Conservation (phyloP, 1,284 basidiomycete species). For the Ganoderma leucocontextum region DNA sequence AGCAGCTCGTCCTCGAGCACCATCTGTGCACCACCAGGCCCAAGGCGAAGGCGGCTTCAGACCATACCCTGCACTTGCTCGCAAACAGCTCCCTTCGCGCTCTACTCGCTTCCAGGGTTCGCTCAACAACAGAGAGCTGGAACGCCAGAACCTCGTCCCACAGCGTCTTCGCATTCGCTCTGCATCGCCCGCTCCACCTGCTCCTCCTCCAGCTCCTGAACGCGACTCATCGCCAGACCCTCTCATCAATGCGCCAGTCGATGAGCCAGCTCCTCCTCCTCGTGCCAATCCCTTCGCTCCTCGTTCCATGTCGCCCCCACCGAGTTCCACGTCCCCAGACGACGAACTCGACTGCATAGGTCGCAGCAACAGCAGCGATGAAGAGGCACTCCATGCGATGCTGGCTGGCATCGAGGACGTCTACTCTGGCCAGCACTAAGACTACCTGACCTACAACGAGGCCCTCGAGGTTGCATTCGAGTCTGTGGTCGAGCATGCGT, state of each 20-base stretch:
- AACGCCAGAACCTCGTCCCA: conserved; percentile 13
- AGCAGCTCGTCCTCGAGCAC: background rate
- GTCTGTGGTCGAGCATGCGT: conserved; percentile 7
- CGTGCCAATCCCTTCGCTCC: background rate
- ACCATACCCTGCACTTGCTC: conserved; percentile 20
- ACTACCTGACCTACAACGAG: background rate
- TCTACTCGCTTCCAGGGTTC: conserved; percentile 18
- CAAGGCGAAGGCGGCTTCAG: conserved; percentile 12
- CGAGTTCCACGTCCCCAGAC: conserved; percentile 16
- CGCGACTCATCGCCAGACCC: conserved; percentile 11
- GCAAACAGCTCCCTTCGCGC: conserved; percentile 9
- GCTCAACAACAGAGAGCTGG: conserved; percentile 19
- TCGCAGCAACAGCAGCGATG: background rate
- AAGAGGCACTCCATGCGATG: conserved; percentile 14
- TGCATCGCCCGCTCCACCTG: conserved; percentile 14
- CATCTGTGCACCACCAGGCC: conserved; percentile 9
- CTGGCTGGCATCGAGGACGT: conserved; percentile 21
- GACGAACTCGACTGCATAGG: conserved; percentile 16
- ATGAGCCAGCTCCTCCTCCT: conserved; percentile 9
- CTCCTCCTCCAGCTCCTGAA: conserved; percentile 14
- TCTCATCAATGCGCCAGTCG: conserved; percentile 12
- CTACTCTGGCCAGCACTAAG: conserved; percentile 10
- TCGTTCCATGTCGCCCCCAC: conserved; percentile 7
- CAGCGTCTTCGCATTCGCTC: conserved; percentile 15
- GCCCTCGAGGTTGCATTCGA: conserved; percentile 12